phyloP scores from a whole-genome alignment of 2,329 filamentous ascomycete genomes.

The Penicillium fuscoglaucum region DNA sequence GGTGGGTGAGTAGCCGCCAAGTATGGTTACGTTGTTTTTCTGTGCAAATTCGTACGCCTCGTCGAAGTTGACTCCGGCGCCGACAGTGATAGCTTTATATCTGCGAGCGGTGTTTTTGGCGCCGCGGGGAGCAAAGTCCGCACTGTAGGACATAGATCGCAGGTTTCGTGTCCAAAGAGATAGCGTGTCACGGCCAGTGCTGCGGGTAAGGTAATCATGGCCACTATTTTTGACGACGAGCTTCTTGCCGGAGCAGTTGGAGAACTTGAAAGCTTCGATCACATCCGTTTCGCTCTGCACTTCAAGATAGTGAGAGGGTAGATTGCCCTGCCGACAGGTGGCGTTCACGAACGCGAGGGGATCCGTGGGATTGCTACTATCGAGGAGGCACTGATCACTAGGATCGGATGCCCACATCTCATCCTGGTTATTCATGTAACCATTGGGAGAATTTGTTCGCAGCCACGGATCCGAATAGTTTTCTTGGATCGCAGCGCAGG shows the following conservation, averaged over 20 bases:
- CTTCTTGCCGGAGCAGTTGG: slow-evolving; percentile 10
- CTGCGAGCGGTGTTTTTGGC: neutral
- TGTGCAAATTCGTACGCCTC: slow-evolving; percentile 30
- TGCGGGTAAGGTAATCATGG: slow-evolving; percentile 38
- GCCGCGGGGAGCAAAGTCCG: neutral
- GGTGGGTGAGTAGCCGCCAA: slow-evolving; percentile 22
- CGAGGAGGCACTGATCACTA: slow-evolving; percentile 19
- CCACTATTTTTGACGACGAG: slow-evolving; percentile 36
- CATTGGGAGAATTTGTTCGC: slow-evolving; percentile 19
- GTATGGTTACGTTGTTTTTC: slow-evolving; percentile 25
- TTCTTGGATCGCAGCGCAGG: neutral
- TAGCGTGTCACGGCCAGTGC: slow-evolving; percentile 31
- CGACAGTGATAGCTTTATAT: slow-evolving; percentile 10
- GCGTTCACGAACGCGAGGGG: neutral
- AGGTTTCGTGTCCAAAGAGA: slow-evolving; percentile 35
- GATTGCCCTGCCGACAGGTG: neutral
- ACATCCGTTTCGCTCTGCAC: neutral
- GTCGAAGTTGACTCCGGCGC: slow-evolving; percentile 32
- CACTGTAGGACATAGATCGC: slow-evolving; percentile 5
- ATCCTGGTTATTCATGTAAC: slow-evolving; percentile 26
- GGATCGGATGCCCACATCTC: slow-evolving; percentile 24
- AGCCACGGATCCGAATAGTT: slow-evolving; percentile 15
- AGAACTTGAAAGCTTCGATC: slow-evolving; percentile 9
- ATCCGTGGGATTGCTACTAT: slow-evolving; percentile 16
- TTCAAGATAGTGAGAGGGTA: slow-evolving; percentile 2